phyloP scores from a whole-genome alignment of 2,329 filamentous ascomycete genomes.

The Stagonosporopsis cucurbitacearum region DNA sequence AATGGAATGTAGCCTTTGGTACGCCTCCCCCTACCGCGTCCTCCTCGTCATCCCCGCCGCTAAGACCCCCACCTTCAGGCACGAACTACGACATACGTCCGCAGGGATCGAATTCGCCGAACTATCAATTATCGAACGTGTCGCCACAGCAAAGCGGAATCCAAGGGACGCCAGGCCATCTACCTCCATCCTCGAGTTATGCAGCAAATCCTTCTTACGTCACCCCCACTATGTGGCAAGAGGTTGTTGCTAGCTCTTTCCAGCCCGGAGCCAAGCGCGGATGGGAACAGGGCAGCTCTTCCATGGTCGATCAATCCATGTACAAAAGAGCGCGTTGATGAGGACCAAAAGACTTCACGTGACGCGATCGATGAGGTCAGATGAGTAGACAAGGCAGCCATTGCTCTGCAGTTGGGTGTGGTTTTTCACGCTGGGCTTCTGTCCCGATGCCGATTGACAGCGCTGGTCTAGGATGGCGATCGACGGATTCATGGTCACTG shows the following conservation, averaged over 20 bases:
- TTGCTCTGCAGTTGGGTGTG: neutral
- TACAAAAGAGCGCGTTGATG: slow-evolving; percentile 47
- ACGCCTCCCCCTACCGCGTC: slow-evolving; percentile 58
- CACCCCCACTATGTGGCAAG: slow-evolving; percentile 60
- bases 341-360: neutral
- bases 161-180: slow-evolving; percentile 37
- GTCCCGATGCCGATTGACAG: neutral
- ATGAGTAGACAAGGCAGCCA: neutral
- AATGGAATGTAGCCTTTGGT: slow-evolving; percentile 96
- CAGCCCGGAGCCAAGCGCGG: slow-evolving; percentile 53
- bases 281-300: slow-evolving; percentile 50
- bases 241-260: slow-evolving; percentile 54
- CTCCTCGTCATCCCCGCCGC: slow-evolving; percentile 54
- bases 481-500: neutral
- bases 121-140: slow-evolving; percentile 44
- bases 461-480: neutral
- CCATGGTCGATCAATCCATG: slow-evolving; percentile 47
- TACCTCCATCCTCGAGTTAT: slow-evolving; percentile 46
- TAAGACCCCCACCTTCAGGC: slow-evolving; percentile 52
- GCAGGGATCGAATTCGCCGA: slow-evolving; percentile 42
- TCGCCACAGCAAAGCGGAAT: slow-evolving; percentile 45
- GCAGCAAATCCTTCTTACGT: slow-evolving; percentile 47
- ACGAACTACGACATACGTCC: slow-evolving; percentile 48
- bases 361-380: neutral
- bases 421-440: no score